Base-by-base conservation (phyloP, 495 filamentous ascomycete genomes). In the Chaetomium fimeti region DNA sequence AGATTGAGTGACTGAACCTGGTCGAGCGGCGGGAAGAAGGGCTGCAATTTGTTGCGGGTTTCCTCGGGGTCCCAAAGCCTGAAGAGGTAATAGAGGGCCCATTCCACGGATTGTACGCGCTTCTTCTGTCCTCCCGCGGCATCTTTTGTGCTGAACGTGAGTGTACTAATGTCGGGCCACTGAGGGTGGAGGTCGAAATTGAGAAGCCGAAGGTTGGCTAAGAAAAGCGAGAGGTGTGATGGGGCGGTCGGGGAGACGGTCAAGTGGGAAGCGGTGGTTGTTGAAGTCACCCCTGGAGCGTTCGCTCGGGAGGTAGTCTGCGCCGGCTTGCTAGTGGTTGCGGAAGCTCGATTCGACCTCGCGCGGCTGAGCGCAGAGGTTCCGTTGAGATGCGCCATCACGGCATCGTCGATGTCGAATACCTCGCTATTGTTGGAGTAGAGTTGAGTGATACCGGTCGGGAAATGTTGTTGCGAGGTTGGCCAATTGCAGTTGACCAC, bases 1-100 rank as follows among this genome's bases (percentile, higher is more conserved):
- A 97, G 85, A 71, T 96, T 96, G 68, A 93, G 81, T 6, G 91
- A 95, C 70, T 94, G 91, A 40, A 96, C 82, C 24, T 91, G 89
- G 71, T 93, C 91, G 67, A 90, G 81, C 9, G 92, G 89, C 43
- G 92, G 92, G 73, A 92, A 96, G 80, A 93, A 95, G 0, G 92
- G 90, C 47, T 87, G 89, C 15, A 96, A 82, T 83, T 94, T 96
- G 87, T 88, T 86, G 68, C 86, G 83, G 27, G 91, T 82, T 59
- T 87, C 86, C 42, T 88, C 82, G 20, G 83, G 85, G 72, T 94
- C 90, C 89, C 89, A 96, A n/a, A 93, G 72, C 8, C 81, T 77
- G 71, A 93, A 94, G 40, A 97, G 81, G 32, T 89, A 85, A 71
- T 89, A 96, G 29, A 97, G 78, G 12, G 87, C 85, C 90, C 91